Evolutionary conservation across 2,329 filamentous ascomycete genomes (phyloP).

Genomic region (Mycocentrospora acerina): DNA sequence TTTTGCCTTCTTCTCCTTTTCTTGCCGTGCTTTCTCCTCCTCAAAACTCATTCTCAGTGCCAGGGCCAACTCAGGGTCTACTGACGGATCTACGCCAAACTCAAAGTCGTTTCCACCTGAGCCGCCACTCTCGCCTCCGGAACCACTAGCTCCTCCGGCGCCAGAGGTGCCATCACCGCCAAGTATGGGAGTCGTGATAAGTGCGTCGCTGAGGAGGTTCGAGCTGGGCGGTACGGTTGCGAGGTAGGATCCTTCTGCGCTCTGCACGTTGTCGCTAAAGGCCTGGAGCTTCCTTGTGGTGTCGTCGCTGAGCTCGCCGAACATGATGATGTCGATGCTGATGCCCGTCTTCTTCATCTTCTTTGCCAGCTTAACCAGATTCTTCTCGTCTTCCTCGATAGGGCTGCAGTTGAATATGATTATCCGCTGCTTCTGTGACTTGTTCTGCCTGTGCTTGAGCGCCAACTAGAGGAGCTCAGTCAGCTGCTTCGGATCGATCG

Average conservation of each 20-base stretch:
- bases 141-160: conserved; percentile 55
- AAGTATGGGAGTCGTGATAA: conserved; percentile 86
- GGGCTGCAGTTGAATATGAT: conserved; percentile 96
- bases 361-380: conserved; percentile 84
- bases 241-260: conserved; percentile 82
- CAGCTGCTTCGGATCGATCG: conserved; percentile 69
- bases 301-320: conserved; percentile 89
- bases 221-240: conserved; percentile 88
- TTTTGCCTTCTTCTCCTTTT: conserved; percentile 77
- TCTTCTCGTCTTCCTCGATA: conserved; percentile 85
- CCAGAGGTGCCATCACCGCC: conserved; percentile 73
- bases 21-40: conserved; percentile 92
- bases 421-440: conserved; percentile 93
- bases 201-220: conserved; percentile 88
- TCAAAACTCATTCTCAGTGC: conserved; percentile 97
- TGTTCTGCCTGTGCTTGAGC: conserved; percentile 97
- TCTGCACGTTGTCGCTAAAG: conserved; percentile 93
- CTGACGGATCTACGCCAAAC: conserved; percentile 85
- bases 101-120: conserved; percentile 68
- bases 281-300: conserved; percentile 85
- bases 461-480: conserved; percentile 65
- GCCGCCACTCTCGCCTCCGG: conserved; percentile 55
- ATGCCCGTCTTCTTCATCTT: conserved; percentile 99
- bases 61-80: conserved; percentile 91
- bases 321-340: conserved; percentile 90